phyloP scores from a whole-genome alignment of 192 early-diverging fungal species.

The Pecoramyces ruminantium region DNA sequence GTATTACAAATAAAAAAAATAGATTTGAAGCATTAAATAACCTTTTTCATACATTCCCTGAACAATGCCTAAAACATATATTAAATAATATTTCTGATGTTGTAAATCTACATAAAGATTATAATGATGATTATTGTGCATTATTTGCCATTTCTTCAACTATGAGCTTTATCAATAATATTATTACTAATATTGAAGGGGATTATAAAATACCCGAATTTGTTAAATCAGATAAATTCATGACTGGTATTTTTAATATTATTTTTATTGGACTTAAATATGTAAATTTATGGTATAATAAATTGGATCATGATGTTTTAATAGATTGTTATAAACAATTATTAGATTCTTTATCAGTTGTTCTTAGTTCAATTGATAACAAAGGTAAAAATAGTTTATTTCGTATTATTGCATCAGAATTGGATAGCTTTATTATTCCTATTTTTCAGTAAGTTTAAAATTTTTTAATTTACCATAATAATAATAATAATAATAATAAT shows the following conservation, averaged over 20 bases:
- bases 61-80: not conserved
- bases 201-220: not conserved
- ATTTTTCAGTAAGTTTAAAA: not conserved
- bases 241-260: not conserved
- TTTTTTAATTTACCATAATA: too few relatives aligned
- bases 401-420: not conserved
- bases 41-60: not conserved
- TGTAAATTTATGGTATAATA: not conserved
- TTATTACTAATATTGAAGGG: not conserved
- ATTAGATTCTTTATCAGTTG: not conserved
- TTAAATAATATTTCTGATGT: not conserved
- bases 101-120: not conserved
- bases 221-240: not conserved
- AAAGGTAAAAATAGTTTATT: not conserved
- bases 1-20: not conserved
- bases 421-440: not conserved
- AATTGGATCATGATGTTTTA: not conserved
- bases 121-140: not conserved
- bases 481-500: too few relatives aligned
- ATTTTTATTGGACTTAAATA: not conserved
- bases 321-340: not conserved
- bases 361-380: not conserved
- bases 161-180: not conserved
- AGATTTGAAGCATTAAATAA: not conserved
- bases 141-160: not conserved